Evolutionary conservation across 2,329 filamentous ascomycete species (phyloP).

Genomic region (Claviceps quebecensis): DNA sequence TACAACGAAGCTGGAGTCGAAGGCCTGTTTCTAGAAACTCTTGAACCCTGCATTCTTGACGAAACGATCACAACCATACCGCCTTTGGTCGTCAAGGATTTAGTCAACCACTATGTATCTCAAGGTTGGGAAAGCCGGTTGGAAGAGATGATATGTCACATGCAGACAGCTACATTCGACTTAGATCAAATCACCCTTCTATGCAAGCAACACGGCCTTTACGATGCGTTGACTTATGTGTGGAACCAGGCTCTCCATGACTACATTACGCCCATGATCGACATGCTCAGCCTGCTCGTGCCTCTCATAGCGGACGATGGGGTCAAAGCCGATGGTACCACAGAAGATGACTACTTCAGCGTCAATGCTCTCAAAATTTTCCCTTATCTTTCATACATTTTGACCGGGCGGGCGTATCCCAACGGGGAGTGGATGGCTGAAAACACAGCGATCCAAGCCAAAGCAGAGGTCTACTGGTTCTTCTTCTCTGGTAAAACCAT

Average conservation of each 20-base stretch:
- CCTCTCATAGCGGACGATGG: constrained; percentile 43
- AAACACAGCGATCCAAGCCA: constrained; percentile 58
- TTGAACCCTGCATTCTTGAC: constrained; percentile 80
- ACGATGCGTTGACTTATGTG: constrained; percentile 90
- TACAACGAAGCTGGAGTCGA: constrained; percentile 66
- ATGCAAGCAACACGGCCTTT: constrained; percentile 83
- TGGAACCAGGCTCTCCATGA: constrained; percentile 88
- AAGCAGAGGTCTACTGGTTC: constrained; percentile 83
- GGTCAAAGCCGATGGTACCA: constrained; percentile 37
- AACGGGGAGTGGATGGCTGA: constrained; percentile 65
- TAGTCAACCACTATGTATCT: constrained; percentile 68
- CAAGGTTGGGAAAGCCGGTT: constrained; percentile 63
- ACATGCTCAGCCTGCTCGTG: constrained; percentile 58
- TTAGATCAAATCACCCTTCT: constrained; percentile 83
- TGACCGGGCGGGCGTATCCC: constrained; percentile 86
- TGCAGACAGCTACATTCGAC: constrained; percentile 82
- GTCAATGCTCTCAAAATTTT: constrained; percentile 82
- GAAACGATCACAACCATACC: constrained; percentile 61
- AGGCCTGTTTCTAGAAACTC: constrained; percentile 69
- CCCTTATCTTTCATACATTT: constrained; percentile 79
- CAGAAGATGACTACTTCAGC: constrained; percentile 46
- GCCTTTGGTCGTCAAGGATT: constrained; percentile 69
- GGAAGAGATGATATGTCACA: constrained; percentile 88
- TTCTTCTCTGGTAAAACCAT: constrained; percentile 75
- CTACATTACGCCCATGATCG: constrained; percentile 80